Evolutionary conservation across 2,329 filamentous ascomycete species (phyloP).

Genomic region (Sporothrix mexicana): DNA sequence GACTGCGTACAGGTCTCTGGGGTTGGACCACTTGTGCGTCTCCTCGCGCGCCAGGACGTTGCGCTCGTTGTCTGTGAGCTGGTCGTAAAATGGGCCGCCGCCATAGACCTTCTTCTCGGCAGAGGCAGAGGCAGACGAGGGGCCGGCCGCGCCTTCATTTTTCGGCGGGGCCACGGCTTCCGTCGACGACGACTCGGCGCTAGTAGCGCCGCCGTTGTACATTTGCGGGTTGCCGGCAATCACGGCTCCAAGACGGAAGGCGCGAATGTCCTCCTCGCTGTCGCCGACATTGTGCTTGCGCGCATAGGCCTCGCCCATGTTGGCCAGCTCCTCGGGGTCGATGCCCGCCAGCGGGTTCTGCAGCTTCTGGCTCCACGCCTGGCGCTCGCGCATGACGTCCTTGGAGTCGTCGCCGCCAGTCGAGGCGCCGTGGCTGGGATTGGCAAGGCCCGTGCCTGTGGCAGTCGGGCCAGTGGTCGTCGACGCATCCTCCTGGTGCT

Average conservation of each 20-base stretch:
- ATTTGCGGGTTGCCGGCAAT: slow-evolving; percentile 60
- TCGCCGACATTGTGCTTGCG: slow-evolving; percentile 59
- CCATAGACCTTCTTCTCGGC: slow-evolving; percentile 16
- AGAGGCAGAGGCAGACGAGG: not conserved
- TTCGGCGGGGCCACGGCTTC: not conserved
- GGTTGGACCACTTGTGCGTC: slow-evolving; percentile 72
- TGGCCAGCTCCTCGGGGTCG: slow-evolving; percentile 54
- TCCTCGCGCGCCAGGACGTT: slow-evolving; percentile 64
- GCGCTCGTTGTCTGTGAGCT: slow-evolving; percentile 64
- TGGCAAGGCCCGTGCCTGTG: not conserved
- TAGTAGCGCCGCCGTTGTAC: slow-evolving; percentile 48
- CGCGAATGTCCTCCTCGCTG: slow-evolving; percentile 54
- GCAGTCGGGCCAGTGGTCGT: not conserved
- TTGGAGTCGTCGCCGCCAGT: slow-evolving; percentile 7
- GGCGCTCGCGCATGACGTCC: slow-evolving; percentile 15
- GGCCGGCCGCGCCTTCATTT: not conserved
- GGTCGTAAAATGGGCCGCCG: slow-evolving; percentile 42
- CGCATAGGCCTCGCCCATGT: slow-evolving; percentile 59
- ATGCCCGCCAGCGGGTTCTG: slow-evolving; percentile 52
- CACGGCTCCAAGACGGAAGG: slow-evolving; percentile 65
- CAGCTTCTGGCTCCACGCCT: slow-evolving; percentile 41
- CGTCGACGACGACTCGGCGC: not conserved
- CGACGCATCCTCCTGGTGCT: slow-evolving; percentile 15
- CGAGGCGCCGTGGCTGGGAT: not conserved
- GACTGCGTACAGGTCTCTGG: slow-evolving; percentile 67